Conservation (phyloP, 495 filamentous ascomycete species). For the Neurospora tetraspora region DNA sequence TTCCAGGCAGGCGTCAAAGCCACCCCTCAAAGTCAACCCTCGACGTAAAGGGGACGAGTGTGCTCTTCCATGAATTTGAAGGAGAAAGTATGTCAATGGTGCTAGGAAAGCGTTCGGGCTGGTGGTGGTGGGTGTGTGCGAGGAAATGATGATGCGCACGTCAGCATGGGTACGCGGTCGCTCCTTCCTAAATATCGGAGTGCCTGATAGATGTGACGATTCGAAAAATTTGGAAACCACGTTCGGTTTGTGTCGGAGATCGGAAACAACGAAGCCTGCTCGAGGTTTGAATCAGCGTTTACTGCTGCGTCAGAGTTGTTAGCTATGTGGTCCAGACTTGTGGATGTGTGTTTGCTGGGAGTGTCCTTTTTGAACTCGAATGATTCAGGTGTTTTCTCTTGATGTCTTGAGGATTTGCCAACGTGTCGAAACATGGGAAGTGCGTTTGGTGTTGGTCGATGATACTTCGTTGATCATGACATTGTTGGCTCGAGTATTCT, state of each 20-base stretch:
- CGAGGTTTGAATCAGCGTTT: neutral
- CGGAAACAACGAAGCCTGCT: neutral
- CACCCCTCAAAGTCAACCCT: too few species aligned
- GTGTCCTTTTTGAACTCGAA: neutral
- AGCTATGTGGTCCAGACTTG: neutral
- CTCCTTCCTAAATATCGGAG: neutral
- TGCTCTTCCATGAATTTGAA: too few species aligned
- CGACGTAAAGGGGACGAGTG: too few species aligned
- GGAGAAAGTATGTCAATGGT: too few species aligned
- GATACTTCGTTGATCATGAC: neutral
- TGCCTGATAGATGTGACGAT: neutral
- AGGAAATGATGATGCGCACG: neutral
- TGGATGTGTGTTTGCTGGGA: neutral
- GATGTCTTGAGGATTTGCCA: neutral
- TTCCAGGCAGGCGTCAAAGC: too few species aligned
- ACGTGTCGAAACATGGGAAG: neutral
- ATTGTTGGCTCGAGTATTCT: neutral
- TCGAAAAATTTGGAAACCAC: neutral
- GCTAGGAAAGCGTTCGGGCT: too few species aligned
- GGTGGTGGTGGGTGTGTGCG: neutral
- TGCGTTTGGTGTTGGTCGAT: neutral
- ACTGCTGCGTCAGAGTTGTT: neutral
- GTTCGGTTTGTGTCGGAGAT: neutral
- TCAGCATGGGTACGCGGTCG: neutral
- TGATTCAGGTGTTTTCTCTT: neutral